Evolutionary conservation across 176 grass and related monocot genomes (phyloP).

Genomic region (Musa beccarii): DNA sequence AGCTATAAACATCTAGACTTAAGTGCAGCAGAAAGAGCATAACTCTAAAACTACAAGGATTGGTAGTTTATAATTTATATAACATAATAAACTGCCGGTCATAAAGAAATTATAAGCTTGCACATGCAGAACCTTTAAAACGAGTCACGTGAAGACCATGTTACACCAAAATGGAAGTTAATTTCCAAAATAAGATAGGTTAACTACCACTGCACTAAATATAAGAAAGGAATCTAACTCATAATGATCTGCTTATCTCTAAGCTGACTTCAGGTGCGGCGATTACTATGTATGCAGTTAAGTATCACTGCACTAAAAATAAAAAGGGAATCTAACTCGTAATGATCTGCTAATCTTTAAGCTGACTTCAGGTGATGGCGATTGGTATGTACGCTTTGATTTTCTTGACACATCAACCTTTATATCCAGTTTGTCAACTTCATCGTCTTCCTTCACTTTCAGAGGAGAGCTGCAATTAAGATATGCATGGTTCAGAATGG

Average conservation of each 20-base stretch:
- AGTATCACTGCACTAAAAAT: not conserved
- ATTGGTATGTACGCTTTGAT: conserved; percentile 59
- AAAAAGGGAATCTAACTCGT: conserved; percentile 42
- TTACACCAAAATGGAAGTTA: not conserved
- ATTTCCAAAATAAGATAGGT: not conserved
- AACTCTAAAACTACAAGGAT: not conserved
- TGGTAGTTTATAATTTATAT: not conserved
- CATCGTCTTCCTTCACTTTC: conserved; percentile 89
- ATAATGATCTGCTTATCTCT: conserved; percentile 78
- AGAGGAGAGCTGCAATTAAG: conserved; percentile 59
- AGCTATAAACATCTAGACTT: not conserved
- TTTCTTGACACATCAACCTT: conserved; percentile 48
- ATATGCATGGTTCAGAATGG: not conserved
- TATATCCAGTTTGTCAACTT: conserved; percentile 88
- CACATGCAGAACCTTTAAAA: not conserved
- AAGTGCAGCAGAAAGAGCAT: not conserved
- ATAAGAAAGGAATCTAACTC: conserved; percentile 39
- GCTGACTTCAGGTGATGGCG: conserved; percentile 76
- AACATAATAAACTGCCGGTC: not conserved
- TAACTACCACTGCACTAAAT: conserved; percentile 4
- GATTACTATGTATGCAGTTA: conserved; percentile 41
- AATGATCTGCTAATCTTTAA: conserved; percentile 84
- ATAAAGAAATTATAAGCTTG: not conserved
- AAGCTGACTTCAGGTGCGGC: conserved; percentile 69
- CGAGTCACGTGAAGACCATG: not conserved